Evolutionary conservation across 169 alveolate species (phyloP).

Genomic region (Plasmodium cynomolgi): DNA sequence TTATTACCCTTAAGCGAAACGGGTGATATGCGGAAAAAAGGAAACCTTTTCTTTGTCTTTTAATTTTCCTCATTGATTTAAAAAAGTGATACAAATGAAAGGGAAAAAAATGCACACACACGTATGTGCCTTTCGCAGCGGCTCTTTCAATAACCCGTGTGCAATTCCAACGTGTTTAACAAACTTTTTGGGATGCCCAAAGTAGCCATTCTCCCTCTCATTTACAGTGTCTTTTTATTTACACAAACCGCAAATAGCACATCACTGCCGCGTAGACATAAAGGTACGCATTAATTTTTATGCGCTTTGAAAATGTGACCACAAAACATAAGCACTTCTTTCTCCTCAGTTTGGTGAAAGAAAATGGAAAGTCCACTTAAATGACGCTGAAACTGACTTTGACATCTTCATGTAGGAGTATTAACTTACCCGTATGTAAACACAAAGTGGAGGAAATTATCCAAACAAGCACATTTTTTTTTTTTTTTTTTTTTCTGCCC

Average conservation of each 20-base stretch:
- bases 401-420: neutral
- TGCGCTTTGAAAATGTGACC: neutral
- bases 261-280: neutral
- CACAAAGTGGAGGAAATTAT: neutral
- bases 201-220: neutral
- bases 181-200: neutral
- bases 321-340: neutral
- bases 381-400: neutral
- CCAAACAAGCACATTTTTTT: neutral
- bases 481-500: neutral
- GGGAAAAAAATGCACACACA: neutral
- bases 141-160: neutral
- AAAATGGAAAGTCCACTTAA: neutral
- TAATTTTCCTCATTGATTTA: neutral
- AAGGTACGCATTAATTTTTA: neutral
- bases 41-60: neutral
- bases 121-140: neutral
- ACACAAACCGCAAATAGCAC: neutral
- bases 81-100: neutral
- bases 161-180: neutral
- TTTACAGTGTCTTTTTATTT: neutral
- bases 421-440: neutral
- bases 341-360: neutral
- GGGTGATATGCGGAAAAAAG: neutral
- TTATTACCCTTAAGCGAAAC: neutral